Conservation (phyloP, 345 rosid species). For the Eucalyptus pumila region DNA sequence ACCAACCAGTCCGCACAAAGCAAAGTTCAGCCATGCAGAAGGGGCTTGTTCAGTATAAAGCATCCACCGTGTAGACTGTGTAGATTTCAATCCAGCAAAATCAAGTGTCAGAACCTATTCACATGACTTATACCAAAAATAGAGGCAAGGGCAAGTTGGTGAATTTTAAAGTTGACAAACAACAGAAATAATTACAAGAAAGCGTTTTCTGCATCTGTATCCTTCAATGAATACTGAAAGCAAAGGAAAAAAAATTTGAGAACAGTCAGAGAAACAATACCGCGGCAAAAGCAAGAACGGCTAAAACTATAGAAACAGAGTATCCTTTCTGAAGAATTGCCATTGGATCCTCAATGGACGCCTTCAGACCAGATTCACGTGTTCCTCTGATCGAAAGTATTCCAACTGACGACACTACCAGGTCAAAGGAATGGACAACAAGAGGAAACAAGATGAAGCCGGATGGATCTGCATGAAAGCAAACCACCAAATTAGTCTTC, state of each 20-base stretch:
- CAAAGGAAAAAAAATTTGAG: background rate
- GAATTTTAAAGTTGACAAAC: background rate
- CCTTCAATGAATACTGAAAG: background rate
- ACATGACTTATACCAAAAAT: background rate
- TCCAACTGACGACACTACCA: conserved; percentile 84
- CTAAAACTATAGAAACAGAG: conserved; percentile 72
- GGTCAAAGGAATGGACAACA: conserved; percentile 96
- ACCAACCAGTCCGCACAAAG: conserved; percentile 93
- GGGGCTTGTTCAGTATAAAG: conserved; percentile 97
- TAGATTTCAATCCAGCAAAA: background rate
- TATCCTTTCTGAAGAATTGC: conserved; percentile 96
- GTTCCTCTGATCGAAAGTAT: conserved; percentile 81
- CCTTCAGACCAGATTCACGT: conserved; percentile 65
- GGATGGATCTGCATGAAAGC: conserved; percentile 77
- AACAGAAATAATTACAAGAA: background rate
- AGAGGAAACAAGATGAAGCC: conserved; percentile 98
- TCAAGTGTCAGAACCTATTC: background rate
- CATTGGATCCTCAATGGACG: conserved; percentile 90
- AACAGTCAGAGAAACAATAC: conserved; percentile 31
- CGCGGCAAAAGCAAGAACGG: conserved; percentile 79
- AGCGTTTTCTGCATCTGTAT: background rate
- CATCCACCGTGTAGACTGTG: conserved; percentile 99
- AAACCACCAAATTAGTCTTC: background rate
- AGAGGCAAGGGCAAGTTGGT: background rate
- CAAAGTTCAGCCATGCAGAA: conserved; percentile 93